Percentiles rank a stretch among this genome's conserved stretches.
phyloP scores from a whole-genome alignment of 2,329 filamentous ascomycete species.

The Sporothrix pseudoabietina region DNA sequence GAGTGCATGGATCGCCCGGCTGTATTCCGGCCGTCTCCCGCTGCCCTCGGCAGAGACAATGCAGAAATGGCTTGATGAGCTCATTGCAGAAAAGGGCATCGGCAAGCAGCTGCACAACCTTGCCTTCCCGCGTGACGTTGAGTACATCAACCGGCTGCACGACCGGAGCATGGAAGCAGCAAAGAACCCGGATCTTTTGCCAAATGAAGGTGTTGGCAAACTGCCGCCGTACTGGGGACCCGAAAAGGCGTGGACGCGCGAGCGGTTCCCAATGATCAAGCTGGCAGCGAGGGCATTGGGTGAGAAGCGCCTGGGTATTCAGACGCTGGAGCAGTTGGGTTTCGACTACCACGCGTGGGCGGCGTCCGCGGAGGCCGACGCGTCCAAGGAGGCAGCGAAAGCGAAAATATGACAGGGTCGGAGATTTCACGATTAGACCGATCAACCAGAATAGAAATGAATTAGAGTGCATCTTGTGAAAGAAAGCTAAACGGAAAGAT shows the following conservation, averaged over 20 bases:
- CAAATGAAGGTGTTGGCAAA: constrained; percentile 45
- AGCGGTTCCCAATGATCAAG: constrained; percentile 48
- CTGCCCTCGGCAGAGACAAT: constrained; percentile 48
- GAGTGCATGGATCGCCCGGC: constrained; percentile 64
- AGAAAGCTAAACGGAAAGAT: background rate
- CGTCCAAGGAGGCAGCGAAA: background rate
- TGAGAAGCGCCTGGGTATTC: constrained; percentile 42
- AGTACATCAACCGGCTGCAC: constrained; percentile 62
- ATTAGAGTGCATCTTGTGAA: background rate
- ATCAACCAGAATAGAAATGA: background rate
- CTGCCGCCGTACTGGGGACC: constrained; percentile 46
- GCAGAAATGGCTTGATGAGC: background rate
- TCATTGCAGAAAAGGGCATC: constrained; percentile 23
- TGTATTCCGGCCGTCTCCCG: constrained; percentile 63
- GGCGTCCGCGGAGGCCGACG: background rate
- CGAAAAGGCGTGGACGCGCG: constrained; percentile 46
- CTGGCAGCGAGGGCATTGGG: constrained; percentile 44
- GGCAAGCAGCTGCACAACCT: constrained; percentile 42
- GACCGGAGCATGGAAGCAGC: constrained; percentile 50
- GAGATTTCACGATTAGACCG: background rate
- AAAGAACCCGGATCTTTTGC: constrained; percentile 38
- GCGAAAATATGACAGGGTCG: too few relatives aligned
- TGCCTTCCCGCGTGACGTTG: constrained; percentile 55
- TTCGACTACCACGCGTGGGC: constrained; percentile 45
- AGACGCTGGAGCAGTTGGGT: constrained; percentile 43